A percentile compares a stretch with the other conserved stretches of the same genome.
Evolutionary conservation across 2,329 filamentous ascomycete genomes (phyloP).

Genomic region (Botryotinia narcissicola): DNA sequence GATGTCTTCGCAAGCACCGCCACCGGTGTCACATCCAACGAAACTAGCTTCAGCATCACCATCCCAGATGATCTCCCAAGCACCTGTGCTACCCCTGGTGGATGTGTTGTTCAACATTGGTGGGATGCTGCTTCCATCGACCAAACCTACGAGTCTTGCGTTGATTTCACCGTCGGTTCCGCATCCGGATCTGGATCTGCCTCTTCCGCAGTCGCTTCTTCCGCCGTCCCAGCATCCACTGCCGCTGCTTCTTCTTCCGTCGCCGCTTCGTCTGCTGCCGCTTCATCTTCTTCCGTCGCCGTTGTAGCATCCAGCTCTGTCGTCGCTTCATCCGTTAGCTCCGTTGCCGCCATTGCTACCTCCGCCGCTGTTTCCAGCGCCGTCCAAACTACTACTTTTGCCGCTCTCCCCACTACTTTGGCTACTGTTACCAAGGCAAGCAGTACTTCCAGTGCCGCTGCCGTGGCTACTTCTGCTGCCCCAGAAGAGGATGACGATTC

Average conservation of each 20-base stretch:
- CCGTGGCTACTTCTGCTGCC: background rate
- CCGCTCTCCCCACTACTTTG: slow-evolving; percentile 13
- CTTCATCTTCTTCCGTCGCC: background rate
- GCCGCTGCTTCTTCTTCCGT: background rate
- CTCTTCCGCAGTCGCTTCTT: background rate
- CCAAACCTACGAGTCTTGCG: slow-evolving; percentile 57
- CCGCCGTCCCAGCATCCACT: background rate
- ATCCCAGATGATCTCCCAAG: slow-evolving; percentile 49
- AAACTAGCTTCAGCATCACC: slow-evolving; percentile 52
- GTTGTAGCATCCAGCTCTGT: background rate
- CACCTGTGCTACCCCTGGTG: slow-evolving; percentile 32
- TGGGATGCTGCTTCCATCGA: slow-evolving; percentile 50
- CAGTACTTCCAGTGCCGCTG: background rate
- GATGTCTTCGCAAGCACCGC: slow-evolving; percentile 49
- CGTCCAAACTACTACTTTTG: background rate
- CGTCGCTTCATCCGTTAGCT: background rate
- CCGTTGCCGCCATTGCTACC: background rate
- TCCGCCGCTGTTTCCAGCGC: background rate
- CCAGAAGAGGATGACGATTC: slow-evolving; percentile 2
- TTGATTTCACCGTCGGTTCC: slow-evolving; percentile 46
- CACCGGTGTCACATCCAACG: slow-evolving; percentile 43
- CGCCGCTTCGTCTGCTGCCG: background rate
- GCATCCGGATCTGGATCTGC: background rate
- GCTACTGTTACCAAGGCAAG: slow-evolving; percentile 4
- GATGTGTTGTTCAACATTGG: slow-evolving; percentile 50